Base-by-base conservation (phyloP, 805 yeast species). In the Lipomyces spencermartinsiae region DNA sequence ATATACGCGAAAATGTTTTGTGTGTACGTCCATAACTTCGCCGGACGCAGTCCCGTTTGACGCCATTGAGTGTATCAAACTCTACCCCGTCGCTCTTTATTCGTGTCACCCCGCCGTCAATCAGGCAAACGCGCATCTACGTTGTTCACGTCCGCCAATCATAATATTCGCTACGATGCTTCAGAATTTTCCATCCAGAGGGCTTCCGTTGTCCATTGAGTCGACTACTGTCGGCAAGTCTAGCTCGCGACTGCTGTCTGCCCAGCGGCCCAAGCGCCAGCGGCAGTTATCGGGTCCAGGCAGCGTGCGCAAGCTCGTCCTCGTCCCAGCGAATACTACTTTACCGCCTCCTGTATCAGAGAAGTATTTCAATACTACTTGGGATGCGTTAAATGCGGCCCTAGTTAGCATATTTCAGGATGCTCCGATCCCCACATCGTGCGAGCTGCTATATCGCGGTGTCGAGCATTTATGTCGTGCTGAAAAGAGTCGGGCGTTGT, bases 401-500 rank as follows among this genome's bases (percentile, higher is more conserved):
- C 63, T 70, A 37, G 69, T 65, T 31, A 34, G 37, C n/a, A 59
- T 70, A 4, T 68, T 65, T 43, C 25, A 14, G 7, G 60, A 69
- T 22, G 58, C 43, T 14, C 54, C 63, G 7, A 46, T 66, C 37
- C 16, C 33, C 9, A 35, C 57, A 1, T 75, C 78, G 6, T 71
- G 73, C 34, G 79, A 77, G 53, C 76, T 71, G 39, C 73, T 77
- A 12, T 77, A 77, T 59, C 71, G 77, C 12, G 74, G 76, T 12
- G 78, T 75, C 14, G 79, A 76, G 68, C 72, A 73, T 60, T 69
- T 77, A 9, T 74, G 77, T 63, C 71, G 78, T 9, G 71, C 69
- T 35, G 76, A 71, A 59, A 71, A 67, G 59, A 70, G 73, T 10
- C 58, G 63, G 34, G 67, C 64, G 31, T 64, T 77, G 9, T 74